phyloP scores from a whole-genome alignment of 345 rosid genomes.

The Brassica juncea region DNA sequence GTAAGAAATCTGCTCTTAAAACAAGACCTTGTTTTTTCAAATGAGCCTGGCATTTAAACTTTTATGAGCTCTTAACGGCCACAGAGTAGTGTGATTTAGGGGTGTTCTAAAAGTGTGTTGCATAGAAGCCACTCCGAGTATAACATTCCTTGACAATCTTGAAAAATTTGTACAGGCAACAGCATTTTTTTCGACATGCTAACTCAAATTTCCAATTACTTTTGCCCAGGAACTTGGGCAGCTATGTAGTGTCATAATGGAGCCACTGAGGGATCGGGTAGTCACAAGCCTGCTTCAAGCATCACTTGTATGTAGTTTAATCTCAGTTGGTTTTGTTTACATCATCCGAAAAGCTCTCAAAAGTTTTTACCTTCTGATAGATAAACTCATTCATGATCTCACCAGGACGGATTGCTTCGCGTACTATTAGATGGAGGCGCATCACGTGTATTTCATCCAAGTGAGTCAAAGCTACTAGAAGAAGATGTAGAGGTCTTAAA shows the following conservation, averaged over 20 bases:
- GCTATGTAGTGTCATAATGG: conserved; percentile 77
- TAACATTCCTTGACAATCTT: background rate
- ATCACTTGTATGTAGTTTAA: conserved; percentile 65
- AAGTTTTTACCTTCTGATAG: conserved; percentile 17
- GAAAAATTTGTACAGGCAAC: background rate
- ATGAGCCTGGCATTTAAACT: conserved; percentile 7
- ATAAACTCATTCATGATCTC: conserved; percentile 14
- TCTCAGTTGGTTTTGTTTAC: conserved; percentile 17
- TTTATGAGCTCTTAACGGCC: background rate
- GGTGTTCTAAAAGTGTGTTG: background rate
- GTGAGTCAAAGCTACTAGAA: conserved; percentile 75
- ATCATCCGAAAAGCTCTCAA: background rate
- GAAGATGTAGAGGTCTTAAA: conserved; percentile 88
- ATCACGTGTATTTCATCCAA: conserved; percentile 60
- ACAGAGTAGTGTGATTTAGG: conserved; percentile 7
- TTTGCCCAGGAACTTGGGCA: conserved; percentile 77
- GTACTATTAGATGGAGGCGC: conserved; percentile 90
- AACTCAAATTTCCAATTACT: conserved; percentile 15
- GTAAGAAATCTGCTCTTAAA: conserved; percentile 47
- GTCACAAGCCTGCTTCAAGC: conserved; percentile 97
- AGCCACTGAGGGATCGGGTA: conserved; percentile 85
- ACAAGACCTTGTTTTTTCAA: background rate
- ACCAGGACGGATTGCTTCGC: conserved; percentile 86
- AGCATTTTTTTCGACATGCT: conserved; percentile 10
- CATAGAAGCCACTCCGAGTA: conserved; percentile 8